A percentile compares a stretch with the other conserved stretches of the same genome.
These are phyloP conservation scores for Globisporangium cystogenes DNA, from an alignment of 352 stramenopile genomes.

Conservation along the genomic window DNA sequence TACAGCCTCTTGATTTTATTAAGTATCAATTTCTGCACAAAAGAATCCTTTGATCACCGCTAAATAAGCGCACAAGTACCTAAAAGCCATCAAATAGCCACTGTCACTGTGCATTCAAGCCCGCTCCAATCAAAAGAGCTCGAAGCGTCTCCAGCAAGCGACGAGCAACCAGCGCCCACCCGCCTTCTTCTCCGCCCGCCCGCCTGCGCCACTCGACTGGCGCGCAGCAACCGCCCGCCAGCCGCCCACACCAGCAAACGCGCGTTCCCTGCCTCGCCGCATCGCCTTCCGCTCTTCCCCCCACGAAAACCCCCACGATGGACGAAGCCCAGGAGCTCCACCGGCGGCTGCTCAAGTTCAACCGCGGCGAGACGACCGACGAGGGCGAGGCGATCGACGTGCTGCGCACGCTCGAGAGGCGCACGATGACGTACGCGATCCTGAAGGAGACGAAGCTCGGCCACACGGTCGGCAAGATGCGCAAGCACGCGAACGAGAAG, in stretches of 20 bases:
- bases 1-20: no score
- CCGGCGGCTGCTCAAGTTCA: conserved; percentile 68
- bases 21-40: no score
- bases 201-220: not conserved
- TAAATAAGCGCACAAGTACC: not conserved
- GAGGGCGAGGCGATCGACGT: conserved; percentile 51
- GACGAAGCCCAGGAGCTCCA: conserved; percentile 65
- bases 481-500: conserved; percentile 84
- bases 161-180: not conserved
- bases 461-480: conserved; percentile 83
- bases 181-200: not conserved
- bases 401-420: conserved; percentile 54
- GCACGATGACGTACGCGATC: conserved; percentile 51
- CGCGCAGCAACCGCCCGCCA: not conserved
- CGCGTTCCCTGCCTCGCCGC: not conserved
- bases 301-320: conserved; percentile 41
- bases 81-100: not conserved
- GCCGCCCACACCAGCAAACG: not conserved
- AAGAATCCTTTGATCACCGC: no score
- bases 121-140: not conserved
- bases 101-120: not conserved
- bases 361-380: conserved; percentile 54
- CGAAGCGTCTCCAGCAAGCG: not conserved
- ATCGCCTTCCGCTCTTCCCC: no score
- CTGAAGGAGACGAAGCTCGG: conserved; percentile 84